A percentile compares a stretch with the other conserved stretches of the same genome.
These are phyloP conservation scores for Rhodotorula diobovata DNA, from an alignment of 768 basidiomycete species.

Conservation along the genomic window DNA sequence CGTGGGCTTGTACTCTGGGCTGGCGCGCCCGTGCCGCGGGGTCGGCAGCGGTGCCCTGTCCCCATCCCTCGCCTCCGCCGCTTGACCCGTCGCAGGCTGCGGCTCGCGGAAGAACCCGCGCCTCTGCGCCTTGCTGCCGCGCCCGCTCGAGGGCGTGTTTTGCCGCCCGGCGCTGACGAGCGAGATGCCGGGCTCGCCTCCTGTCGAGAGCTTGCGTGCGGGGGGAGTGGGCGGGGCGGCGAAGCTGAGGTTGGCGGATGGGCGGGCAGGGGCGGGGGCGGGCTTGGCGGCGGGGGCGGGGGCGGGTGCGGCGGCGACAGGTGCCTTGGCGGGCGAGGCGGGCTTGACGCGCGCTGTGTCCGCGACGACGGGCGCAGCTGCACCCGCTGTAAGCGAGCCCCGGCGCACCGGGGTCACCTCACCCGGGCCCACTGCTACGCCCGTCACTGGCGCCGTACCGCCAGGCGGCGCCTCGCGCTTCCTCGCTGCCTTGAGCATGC, in stretches of 20 bases:
- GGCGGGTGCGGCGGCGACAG: no score
- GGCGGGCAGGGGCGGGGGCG: not conserved
- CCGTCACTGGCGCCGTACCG: no score
- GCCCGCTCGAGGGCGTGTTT: not conserved
- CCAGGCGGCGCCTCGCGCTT: not conserved
- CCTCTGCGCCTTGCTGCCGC: not conserved
- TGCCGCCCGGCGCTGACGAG: slow-evolving; percentile 11
- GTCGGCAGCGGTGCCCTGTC: no score
- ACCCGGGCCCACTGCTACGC: no score
- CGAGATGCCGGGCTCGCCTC: slow-evolving; percentile 21
- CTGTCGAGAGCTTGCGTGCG: slow-evolving; percentile 1
- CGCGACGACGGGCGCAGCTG: not conserved
- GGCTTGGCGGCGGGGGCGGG: no score
- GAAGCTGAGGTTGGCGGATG: not conserved
- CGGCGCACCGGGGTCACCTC: no score
- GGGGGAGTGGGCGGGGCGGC: not conserved
- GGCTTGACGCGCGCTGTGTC: no score
- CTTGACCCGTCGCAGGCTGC: not conserved
- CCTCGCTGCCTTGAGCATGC: slow-evolving; percentile 1
- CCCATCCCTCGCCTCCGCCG: no score
- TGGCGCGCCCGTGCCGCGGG: not conserved
- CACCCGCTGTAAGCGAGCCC: no score
- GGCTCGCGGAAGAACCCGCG: slow-evolving; percentile 1
- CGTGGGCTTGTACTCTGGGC: not conserved
- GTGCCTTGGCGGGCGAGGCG: no score